These are phyloP conservation scores for Dovyalis caffra DNA, from an alignment of 345 rosid species.

Conservation along the genomic window DNA sequence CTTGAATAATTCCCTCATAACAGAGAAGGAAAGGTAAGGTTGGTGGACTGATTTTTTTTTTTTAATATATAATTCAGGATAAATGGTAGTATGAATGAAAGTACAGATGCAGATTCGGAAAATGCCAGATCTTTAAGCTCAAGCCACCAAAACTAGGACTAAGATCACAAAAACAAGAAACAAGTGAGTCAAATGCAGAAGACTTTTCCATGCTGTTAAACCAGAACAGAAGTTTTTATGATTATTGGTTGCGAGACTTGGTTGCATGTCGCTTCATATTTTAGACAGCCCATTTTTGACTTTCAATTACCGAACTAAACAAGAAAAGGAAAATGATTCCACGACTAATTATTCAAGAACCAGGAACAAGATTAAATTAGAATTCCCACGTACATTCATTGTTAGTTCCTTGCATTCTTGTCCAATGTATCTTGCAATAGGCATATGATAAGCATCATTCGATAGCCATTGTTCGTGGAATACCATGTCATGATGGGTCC, in stretches of 20 bases:
- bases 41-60: not conserved
- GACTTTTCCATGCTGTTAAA: not conserved
- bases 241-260: not conserved
- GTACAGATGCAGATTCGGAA: not conserved
- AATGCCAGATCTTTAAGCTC: not conserved
- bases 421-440: not conserved
- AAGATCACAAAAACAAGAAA: not conserved
- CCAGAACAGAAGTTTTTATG: not conserved
- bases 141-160: not conserved
- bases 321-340: slow-evolving; percentile 3
- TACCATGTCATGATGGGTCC: not conserved
- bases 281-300: not conserved
- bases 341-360: not conserved
- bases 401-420: not conserved
- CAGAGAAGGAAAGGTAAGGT: not conserved
- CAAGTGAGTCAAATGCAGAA: not conserved
- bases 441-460: not conserved
- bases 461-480: not conserved
- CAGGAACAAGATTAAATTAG: not conserved
- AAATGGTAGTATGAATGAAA: not conserved
- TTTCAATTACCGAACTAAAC: not conserved
- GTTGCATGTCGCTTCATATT: not conserved
- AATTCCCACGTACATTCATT: not conserved
- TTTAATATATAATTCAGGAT: not conserved
- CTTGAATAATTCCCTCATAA: not conserved